Evolutionary conservation across 139 green algal genomes (phyloP).

Genomic region (Chlorella sp.): DNA sequence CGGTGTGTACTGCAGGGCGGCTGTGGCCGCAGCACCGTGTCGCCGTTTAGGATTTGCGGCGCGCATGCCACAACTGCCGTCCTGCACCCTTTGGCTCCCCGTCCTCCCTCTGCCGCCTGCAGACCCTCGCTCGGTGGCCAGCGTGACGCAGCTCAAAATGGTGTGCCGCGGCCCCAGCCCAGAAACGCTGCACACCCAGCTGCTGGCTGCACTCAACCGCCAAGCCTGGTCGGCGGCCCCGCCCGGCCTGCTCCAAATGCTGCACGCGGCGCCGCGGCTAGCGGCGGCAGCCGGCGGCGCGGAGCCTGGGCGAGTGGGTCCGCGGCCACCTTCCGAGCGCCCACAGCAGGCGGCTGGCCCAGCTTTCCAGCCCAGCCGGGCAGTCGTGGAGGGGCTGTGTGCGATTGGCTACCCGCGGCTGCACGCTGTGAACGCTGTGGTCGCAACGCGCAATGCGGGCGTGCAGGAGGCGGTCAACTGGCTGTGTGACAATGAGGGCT

Average conservation of each 20-base stretch:
- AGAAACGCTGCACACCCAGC: constrained; percentile 13
- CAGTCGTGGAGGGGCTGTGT: constrained; percentile 31
- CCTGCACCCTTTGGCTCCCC: not conserved
- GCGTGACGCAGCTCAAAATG: constrained; percentile 12
- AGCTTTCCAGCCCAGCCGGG: constrained; percentile 1
- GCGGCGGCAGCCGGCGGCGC: not conserved
- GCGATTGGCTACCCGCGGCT: constrained; percentile 42
- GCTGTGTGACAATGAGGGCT: constrained; percentile 41
- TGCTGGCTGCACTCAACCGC: not conserved
- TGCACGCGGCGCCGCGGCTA: constrained; percentile 1
- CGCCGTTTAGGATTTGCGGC: too few relatives aligned
- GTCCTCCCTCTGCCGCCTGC: not conserved
- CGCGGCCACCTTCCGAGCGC: not conserved
- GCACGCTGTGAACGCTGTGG: constrained; percentile 33
- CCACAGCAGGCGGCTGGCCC: not conserved
- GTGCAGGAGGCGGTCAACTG: constrained; percentile 45
- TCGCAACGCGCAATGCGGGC: constrained; percentile 42
- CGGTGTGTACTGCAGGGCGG: too few relatives aligned
- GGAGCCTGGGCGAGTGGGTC: not conserved
- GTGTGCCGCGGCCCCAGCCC: constrained; percentile 17
- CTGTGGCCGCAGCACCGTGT: too few relatives aligned
- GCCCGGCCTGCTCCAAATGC: constrained; percentile 18
- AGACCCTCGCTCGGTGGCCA: constrained; percentile 2
- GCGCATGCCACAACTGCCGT: too few relatives aligned
- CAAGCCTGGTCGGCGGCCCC: constrained; percentile 13